Percentiles rank a stretch among this genome's conserved stretches.
These are phyloP conservation scores for Zelopaecilomyces penicillatus DNA, from an alignment of 2,329 filamentous ascomycete species.

Conservation along the genomic window DNA sequence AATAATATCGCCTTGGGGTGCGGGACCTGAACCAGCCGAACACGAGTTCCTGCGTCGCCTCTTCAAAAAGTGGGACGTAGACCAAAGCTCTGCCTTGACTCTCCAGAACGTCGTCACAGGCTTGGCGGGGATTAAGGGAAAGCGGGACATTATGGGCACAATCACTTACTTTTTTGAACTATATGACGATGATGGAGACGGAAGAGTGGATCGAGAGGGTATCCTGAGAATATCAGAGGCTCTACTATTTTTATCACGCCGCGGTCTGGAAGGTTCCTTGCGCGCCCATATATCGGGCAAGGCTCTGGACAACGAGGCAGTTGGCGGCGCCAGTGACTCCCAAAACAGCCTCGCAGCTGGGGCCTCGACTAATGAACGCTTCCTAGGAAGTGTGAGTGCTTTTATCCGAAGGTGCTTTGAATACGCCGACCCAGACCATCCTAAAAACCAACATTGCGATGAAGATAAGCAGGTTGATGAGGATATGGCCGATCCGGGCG, in stretches of 20 bases:
- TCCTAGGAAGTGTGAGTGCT: conserved; percentile 85
- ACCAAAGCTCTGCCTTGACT: conserved; percentile 67
- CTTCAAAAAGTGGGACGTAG: conserved; percentile 81
- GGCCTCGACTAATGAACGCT: conserved; percentile 72
- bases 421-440: conserved; percentile 88
- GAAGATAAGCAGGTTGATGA: conserved; percentile 16
- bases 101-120: conserved; percentile 89
- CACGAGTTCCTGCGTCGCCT: conserved; percentile 90
- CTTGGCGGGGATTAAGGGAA: conserved; percentile 84
- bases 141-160: conserved; percentile 91
- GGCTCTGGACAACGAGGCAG: conserved; percentile 36
- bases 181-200: conserved; percentile 87
- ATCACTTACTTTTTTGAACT: conserved; percentile 98
- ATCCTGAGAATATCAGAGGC: conserved; percentile 93
- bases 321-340: conserved; percentile 22
- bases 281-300: conserved; percentile 55
- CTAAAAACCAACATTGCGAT: conserved; percentile 45
- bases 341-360: conserved; percentile 34
- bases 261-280: conserved; percentile 70
- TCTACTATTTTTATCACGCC: conserved; percentile 80
- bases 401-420: conserved; percentile 97
- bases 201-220: conserved; percentile 87
- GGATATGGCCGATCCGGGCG: conserved; percentile 29
- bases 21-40: conserved; percentile 64
- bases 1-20: conserved; percentile 44